A percentile compares a stretch with the other conserved stretches of the same genome.
Conservation (phyloP, 305 asterid genomes). For the Fraxinus sp. region DNA sequence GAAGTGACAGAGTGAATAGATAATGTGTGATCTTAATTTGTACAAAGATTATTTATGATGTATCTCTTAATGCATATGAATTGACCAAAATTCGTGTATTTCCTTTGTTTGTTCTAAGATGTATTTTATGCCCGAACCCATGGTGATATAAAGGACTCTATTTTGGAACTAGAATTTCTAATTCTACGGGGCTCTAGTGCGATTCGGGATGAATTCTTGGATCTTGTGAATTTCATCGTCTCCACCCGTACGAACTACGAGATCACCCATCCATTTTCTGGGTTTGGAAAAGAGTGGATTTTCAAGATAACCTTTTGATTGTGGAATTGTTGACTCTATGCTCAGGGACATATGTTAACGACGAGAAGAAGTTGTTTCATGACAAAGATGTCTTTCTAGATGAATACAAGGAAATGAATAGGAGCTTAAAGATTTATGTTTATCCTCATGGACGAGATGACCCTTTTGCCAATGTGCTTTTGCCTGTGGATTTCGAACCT, state of each 20-base stretch:
- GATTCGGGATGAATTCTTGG: not conserved
- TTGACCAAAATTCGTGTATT: not conserved
- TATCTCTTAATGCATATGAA: not conserved
- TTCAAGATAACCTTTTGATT: conserved; percentile 14
- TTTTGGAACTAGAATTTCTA: not conserved
- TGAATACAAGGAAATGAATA: conserved; percentile 66
- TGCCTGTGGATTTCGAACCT: conserved; percentile 64
- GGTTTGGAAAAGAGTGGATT: not conserved
- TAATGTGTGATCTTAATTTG: not conserved
- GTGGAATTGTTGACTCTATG: conserved; percentile 30
- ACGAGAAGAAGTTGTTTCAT: conserved; percentile 48
- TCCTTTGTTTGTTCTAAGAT: conserved; percentile 10
- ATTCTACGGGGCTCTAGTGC: not conserved
- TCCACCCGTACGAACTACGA: not conserved
- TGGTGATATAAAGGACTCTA: not conserved
- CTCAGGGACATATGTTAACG: conserved; percentile 36
- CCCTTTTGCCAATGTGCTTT: conserved; percentile 62
- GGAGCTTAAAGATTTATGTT: conserved; percentile 54
- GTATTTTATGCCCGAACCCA: conserved; percentile 2
- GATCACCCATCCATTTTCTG: not conserved
- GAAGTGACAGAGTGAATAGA: not conserved
- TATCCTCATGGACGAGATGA: conserved; percentile 59
- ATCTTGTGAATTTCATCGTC: conserved; percentile 12
- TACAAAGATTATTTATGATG: not conserved
- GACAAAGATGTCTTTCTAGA: conserved; percentile 53